Evolutionary conservation across 2,329 filamentous ascomycete genomes (phyloP), one percentile per base, ranked within the genome.

Genomic region (Hortaea werneckii): DNA sequence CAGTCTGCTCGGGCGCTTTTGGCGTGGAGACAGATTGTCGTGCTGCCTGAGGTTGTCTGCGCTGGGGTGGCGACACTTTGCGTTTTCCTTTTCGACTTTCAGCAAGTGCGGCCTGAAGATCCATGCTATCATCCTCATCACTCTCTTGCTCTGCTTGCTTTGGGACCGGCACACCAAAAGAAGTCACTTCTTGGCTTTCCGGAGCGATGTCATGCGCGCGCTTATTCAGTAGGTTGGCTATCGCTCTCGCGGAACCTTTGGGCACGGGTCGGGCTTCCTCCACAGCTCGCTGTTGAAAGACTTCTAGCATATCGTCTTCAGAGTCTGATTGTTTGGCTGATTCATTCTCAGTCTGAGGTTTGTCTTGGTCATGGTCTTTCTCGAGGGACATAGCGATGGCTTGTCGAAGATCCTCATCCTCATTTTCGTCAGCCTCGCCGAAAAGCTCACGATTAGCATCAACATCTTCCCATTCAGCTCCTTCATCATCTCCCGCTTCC

Each of bases 361-460:
- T 56, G 58, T 50, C 53, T 29, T 50, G 9, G 37, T 10, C 10
- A 11, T 41, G 40, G n/a, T 72, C 82, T 54, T 82, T 57, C 43
- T 71, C 77, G 34, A 96, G 67, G 5, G 90, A 96, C 65, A 96
- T 73, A 1, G 85, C 84, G 58, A 96, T 95, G 9, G 90, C 89
- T 50, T 75, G 77, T 48, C 80, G 80, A 5, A 96, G 71, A 43
- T 95, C 87, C 51, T 85, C 81, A 12, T 89, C 84, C 35, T 85
- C 80, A 11, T 76, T 72, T 7, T 49, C n/a, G 6, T 70, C 65
- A 35, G 69, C 68, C 46, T 75, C 77, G 49, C 83, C 83, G 1
- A 87, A 64, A 0, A 77, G 76, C 28, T 79, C 73, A 6, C 73
- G 71, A 7, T 73, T 67, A 5, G 42, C 53, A 1, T 62, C 60